A percentile compares a stretch with the other conserved stretches of the same genome.
Evolutionary conservation across 352 stramenopile genomes (phyloP).

Genomic region (Globisporangium alternatum): DNA sequence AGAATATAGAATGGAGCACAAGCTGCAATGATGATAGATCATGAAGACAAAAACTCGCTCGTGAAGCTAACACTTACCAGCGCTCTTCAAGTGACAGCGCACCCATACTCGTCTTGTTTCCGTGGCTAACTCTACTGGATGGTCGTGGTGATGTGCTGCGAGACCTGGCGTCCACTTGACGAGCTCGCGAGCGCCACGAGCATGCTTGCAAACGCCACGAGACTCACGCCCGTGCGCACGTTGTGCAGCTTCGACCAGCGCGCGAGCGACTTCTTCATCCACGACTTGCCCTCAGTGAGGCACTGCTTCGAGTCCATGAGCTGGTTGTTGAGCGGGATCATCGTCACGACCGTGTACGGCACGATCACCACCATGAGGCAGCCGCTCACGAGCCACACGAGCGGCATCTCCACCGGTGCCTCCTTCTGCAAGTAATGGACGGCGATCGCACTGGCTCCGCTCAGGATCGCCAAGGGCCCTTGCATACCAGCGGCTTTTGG

Average conservation of each 20-base stretch:
- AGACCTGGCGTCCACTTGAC: background rate
- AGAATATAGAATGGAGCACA: background rate
- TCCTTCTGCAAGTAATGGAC: constrained; percentile 14
- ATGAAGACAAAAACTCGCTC: background rate
- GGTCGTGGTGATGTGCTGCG: background rate
- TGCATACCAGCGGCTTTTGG: constrained; percentile 20
- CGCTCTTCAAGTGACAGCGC: no score
- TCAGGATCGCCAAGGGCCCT: constrained; percentile 17
- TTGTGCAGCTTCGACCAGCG: constrained; percentile 57
- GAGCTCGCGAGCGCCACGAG: constrained; percentile 44
- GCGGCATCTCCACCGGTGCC: constrained; percentile 1
- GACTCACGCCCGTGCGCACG: constrained; percentile 45
- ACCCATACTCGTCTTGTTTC: no score
- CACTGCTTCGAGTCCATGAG: constrained; percentile 48
- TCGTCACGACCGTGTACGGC: constrained; percentile 65
- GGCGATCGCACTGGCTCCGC: constrained; percentile 21
- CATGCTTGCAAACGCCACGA: constrained; percentile 59
- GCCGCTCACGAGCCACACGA: constrained; percentile 24
- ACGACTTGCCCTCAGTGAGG: constrained; percentile 32
- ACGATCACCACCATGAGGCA: constrained; percentile 56
- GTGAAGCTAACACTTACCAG: no score
- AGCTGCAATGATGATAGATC: background rate
- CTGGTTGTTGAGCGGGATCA: constrained; percentile 63
- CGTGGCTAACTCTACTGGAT: no score
- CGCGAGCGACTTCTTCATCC: constrained; percentile 51